Base-by-base conservation (phyloP, 2,329 filamentous ascomycete genomes). In the Nemania sp. region DNA sequence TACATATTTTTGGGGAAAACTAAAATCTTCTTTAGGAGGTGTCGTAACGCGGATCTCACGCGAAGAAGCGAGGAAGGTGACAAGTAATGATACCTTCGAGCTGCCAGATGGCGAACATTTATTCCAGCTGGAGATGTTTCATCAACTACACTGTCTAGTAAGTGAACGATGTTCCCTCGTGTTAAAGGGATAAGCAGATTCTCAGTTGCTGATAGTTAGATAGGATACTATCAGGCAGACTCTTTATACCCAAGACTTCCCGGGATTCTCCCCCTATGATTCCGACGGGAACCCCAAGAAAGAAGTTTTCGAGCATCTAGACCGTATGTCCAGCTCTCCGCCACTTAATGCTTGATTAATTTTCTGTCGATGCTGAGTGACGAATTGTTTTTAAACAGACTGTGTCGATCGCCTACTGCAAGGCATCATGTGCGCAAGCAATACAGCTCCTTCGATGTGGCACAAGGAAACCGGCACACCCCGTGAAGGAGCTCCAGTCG, bases 381-480 rank as follows among this genome's bases (percentile, higher is more conserved):
- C 34, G 34, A 35, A 48, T 42, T 18, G 11, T 39, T 12, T 49
- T 29, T 29, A 29, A 29, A 13, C 49, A 52, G 49, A 52, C 15
- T 40, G 49, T n/a, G 49, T 52, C 21, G 49, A 52, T 18, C 37
- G 49, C n/a, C 20, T 52, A 32, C 37, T 52, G 17, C 37, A 52
- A 25, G 49, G 49, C 4, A 52, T 52, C 35, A 52, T 42, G 37
- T 52, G 49, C 49, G 37, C 49, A 18, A 52, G 49, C 49, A 52
- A 52, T 18, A 52, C 35, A 17, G 49, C 35, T 13, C 29, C 49
- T 17, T 25, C 49, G 7, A 37, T 42, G 20, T 40, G 34, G 35
- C 1, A 40, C 5, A 52, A 42, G 49, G 21, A 42, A 3, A 37
- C 49, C 5, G 49, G 49, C 35, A 42, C 17, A 2, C 35, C 35